These are phyloP conservation scores for Tillandsia fasciculata DNA, from an alignment of 176 grass and related monocot genomes.

Conservation along the genomic window DNA sequence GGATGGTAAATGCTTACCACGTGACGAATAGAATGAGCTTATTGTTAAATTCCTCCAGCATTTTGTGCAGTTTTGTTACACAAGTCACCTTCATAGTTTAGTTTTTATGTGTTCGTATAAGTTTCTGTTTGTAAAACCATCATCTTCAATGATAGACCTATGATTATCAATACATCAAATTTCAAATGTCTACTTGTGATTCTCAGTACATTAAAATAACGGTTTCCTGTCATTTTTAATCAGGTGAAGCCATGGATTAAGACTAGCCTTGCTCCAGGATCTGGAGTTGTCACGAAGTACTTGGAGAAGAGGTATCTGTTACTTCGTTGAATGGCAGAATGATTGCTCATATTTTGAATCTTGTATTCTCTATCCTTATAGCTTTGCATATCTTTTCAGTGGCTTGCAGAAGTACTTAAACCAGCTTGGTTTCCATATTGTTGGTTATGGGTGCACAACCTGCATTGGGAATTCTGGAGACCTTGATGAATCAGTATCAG, in stretches of 20 bases:
- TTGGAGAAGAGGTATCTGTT: conserved; percentile 67
- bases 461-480: conserved; percentile 99
- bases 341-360: not conserved
- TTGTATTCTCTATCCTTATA: conserved; percentile 6
- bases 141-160: too few relatives aligned
- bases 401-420: conserved; percentile 88
- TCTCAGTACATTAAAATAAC: not conserved
- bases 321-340: not conserved
- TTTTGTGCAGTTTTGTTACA: too few relatives aligned
- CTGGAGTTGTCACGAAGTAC: conserved; percentile 90
- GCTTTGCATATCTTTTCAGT: conserved; percentile 35
- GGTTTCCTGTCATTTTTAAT: conserved; percentile 13
- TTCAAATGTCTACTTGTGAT: not conserved
- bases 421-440: conserved; percentile 88
- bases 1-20: too few relatives aligned
- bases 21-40: too few relatives aligned
- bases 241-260: conserved; percentile 99
- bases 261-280: conserved; percentile 95
- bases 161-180: not conserved
- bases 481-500: conserved; percentile 71
- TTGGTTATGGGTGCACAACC: conserved; percentile 97
- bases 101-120: too few relatives aligned
- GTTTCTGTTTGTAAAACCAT: too few relatives aligned
- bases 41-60: too few relatives aligned
- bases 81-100: too few relatives aligned